phyloP scores from a whole-genome alignment of 768 basidiomycete genomes.

The Auriscalpium microsporum region DNA sequence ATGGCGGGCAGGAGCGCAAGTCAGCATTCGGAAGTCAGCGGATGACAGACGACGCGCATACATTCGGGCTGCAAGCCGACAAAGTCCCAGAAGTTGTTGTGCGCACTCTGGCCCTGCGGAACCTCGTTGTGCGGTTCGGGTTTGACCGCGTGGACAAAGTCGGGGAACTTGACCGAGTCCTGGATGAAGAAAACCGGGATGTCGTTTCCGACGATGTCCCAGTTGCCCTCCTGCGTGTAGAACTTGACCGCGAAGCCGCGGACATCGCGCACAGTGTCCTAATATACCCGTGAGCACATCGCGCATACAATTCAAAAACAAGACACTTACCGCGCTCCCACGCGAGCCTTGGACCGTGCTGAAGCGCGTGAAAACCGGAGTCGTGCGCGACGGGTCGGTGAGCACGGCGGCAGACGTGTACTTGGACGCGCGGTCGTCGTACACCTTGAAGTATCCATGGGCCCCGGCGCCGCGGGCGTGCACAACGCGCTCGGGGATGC shows the following conservation, averaged over 20 bases:
- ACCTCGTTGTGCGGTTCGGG: conserved; percentile 83
- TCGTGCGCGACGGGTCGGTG: conserved; percentile 63
- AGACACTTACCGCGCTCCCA: conserved; percentile 63
- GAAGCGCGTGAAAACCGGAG: conserved; percentile 77
- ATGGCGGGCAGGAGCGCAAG: background rate
- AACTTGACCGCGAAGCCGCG: conserved; percentile 82
- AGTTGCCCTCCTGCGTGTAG: conserved; percentile 79
- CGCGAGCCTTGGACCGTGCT: conserved; percentile 76
- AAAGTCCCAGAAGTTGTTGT: conserved; percentile 89
- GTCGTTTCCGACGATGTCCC: conserved; percentile 82
- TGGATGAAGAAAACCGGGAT: conserved; percentile 80
- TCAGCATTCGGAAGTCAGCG: no score
- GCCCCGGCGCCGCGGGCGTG: conserved; percentile 67
- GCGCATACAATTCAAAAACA: background rate
- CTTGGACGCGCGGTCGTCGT: conserved; percentile 57
- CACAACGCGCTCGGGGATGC: conserved; percentile 72
- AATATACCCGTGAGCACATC: background rate
- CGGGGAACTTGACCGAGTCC: conserved; percentile 79
- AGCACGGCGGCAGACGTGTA: conserved; percentile 64
- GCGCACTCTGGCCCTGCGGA: conserved; percentile 57
- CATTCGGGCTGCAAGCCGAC: conserved; percentile 63
- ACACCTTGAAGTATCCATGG: conserved; percentile 76
- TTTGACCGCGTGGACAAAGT: conserved; percentile 77
- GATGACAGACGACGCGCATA: conserved; percentile 14
- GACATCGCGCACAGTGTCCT: conserved; percentile 77